These are phyloP conservation scores for Pterothamnion heteromorphum DNA, from an alignment of 31 red algal genomes.

Conservation along the genomic window DNA sequence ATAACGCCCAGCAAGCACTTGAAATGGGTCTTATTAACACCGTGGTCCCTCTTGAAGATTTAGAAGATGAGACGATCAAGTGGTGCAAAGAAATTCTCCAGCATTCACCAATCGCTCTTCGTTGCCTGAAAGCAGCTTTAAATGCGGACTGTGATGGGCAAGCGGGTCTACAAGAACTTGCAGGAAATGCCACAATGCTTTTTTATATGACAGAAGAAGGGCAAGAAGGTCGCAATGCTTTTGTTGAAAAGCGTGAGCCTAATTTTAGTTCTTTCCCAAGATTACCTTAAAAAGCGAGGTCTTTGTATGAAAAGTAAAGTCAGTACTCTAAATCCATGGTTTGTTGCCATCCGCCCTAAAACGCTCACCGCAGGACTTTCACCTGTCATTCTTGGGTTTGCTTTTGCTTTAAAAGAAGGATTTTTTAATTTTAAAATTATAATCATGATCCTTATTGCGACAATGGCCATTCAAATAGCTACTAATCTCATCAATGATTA, in stretches of 20 bases:
- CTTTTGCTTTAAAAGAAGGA: no score
- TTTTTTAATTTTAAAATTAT: no score
- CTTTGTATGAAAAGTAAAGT: no score
- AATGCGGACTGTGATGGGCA: conserved; percentile 89
- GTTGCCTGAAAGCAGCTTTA: conserved; percentile 79
- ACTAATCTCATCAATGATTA: no score
- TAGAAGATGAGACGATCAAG: conserved; percentile 64
- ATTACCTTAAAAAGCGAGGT: no score
- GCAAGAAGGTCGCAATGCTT: conserved; percentile 80
- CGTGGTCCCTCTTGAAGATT: conserved; percentile 60
- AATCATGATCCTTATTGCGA: no score
- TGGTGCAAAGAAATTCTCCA: conserved; percentile 66
- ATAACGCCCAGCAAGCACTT: conserved; percentile 61
- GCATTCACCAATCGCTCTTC: conserved; percentile 74
- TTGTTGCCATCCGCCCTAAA: no score
- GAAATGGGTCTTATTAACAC: conserved; percentile 73
- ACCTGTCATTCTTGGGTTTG: no score
- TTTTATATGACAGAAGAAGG: conserved; percentile 79
- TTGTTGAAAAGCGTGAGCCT: conserved; percentile 76
- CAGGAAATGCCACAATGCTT: conserved; percentile 73
- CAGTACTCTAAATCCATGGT: no score
- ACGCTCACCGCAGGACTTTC: no score
- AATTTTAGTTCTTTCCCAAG: conserved; percentile 52
- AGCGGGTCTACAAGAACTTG: conserved; percentile 67
- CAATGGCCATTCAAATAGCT: no score